Evolutionary conservation across 2,329 filamentous ascomycete species (phyloP).

Genomic region (Phyllosticta ampelicida): DNA sequence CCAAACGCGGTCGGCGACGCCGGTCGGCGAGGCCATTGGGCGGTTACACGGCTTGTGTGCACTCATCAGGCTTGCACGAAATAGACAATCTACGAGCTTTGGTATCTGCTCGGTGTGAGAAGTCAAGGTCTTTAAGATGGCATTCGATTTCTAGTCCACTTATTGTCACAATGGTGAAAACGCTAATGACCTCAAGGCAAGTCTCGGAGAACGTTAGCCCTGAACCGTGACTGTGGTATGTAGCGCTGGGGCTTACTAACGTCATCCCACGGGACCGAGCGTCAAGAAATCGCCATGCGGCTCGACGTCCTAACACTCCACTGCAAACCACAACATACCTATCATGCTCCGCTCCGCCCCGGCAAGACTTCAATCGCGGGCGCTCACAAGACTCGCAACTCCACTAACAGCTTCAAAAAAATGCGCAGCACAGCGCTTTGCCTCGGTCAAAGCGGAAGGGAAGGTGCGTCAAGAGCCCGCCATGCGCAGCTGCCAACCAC

Average conservation of each 20-base stretch:
- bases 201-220: neutral
- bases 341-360: constrained; percentile 6
- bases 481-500: constrained; percentile 6
- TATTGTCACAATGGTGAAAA: no score
- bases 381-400: neutral
- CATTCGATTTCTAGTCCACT: neutral
- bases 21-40: no score
- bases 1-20: neutral
- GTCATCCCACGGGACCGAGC: constrained; percentile 8
- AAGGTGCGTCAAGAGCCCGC: constrained; percentile 18
- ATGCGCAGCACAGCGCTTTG: constrained; percentile 16
- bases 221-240: neutral
- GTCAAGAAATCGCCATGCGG: constrained; percentile 8
- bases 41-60: neutral
- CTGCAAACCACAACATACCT: neutral
- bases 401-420: neutral
- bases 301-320: neutral
- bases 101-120: neutral
- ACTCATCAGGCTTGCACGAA: neutral
- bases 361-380: constrained; percentile 1
- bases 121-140: neutral
- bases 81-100: neutral
- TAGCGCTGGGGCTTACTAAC: constrained; percentile 11
- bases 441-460: constrained; percentile 24
- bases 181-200: no score